These are phyloP conservation scores for Trypanosomatidae sp. DNA, from an alignment of 208 protist species.

Conservation along the genomic window DNA sequence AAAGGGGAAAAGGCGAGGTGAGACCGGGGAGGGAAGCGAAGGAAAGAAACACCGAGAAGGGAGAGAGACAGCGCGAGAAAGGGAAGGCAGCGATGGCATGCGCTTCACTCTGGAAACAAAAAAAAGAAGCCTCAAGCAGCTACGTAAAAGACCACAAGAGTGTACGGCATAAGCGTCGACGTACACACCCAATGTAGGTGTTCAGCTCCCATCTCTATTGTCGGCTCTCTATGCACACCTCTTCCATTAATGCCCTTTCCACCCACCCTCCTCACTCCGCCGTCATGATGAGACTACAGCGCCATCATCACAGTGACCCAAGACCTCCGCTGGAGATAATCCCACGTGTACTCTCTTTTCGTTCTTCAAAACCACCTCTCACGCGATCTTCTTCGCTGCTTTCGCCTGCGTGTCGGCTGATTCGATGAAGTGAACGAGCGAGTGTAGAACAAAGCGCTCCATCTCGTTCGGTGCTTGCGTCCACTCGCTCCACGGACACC, in stretches of 20 bases:
- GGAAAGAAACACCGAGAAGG: no score
- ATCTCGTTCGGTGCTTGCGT: conserved; percentile 31
- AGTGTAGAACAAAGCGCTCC: conserved; percentile 43
- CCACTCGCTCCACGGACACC: conserved; percentile 29
- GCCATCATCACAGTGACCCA: neutral
- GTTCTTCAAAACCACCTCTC: neutral
- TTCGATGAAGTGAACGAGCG: conserved; percentile 18
- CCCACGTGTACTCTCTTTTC: neutral
- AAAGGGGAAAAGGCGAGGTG: neutral
- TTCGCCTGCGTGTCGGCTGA: neutral
- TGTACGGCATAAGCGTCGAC: neutral
- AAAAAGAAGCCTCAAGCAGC: neutral
- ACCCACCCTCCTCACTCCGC: neutral
- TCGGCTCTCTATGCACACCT: neutral
- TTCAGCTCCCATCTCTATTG: neutral
- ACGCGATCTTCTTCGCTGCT: neutral
- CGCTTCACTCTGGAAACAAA: neutral
- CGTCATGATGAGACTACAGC: neutral
- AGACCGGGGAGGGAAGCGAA: no score
- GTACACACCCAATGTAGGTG: neutral
- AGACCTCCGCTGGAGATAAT: neutral
- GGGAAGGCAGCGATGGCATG: neutral
- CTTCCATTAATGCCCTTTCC: neutral
- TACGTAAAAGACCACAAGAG: neutral
- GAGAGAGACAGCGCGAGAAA: no score